Base-by-base conservation (phyloP, 139 green algal genomes). In the Coccomyxa sp. region DNA sequence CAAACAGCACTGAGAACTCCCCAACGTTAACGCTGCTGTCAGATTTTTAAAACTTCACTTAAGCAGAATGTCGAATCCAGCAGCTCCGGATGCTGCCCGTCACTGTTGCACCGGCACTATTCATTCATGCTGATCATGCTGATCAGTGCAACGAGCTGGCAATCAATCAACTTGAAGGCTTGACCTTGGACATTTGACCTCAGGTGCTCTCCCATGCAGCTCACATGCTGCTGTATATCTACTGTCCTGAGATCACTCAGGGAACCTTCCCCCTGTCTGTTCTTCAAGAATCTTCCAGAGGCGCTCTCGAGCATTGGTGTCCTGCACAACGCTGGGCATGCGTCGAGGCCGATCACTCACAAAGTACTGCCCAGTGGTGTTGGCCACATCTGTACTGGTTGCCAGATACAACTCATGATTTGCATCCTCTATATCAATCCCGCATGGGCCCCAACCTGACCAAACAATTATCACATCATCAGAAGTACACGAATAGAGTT, bases 381-480 rank as follows among this genome's bases (percentile, higher is more conserved):
- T 28, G 18, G 38, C 77, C 15, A 91, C 31, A 10, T 32, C 30
- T 16, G 86, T 79, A 51, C 83, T 67, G 1, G 91, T 90, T 21
- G 85, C 84, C 13, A 92, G 71, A 12, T 82, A 79, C 51, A 90
- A 88, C 57, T 93, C 88, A 79, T 92, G 84, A 80, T 92, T 85
- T 16, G 91, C 91, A 74, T 87, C 80, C 31, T 87, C 71, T 67
- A 82, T 32, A 0, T 79, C 58, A 18, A 95, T 95, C 78, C 92
- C 92, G n/a, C 92, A 92, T 30, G 81, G 23, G 23, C 92, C 91
- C 92, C 92, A 95, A 0, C 91, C 91, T 0, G n/a, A 86, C 85
- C 18, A 85, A 3, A 51, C 3, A 51, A 11, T 51, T 51, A 51
- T 51, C 38, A 51, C 38, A 51, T 51, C 3, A 11, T 51, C 7